Evolutionary conservation across 768 basidiomycete genomes (phyloP).

Genomic region (Cytidiella melzeri): DNA sequence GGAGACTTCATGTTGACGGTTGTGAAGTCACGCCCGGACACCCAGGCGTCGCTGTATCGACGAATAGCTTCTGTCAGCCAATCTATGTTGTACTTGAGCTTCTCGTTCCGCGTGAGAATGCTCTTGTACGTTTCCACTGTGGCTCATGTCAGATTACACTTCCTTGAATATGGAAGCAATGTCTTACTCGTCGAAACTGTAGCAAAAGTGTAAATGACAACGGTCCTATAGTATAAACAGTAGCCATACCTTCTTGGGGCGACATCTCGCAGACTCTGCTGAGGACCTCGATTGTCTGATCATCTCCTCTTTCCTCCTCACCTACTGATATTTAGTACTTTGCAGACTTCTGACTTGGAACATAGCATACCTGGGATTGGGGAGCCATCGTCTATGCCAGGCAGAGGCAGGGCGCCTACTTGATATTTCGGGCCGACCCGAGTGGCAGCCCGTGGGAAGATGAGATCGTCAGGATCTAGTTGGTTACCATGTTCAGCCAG

Average conservation of each 20-base stretch:
- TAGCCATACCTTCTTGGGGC: slow-evolving; percentile 55
- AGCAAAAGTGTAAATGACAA: slow-evolving; percentile 12
- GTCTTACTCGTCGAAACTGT: slow-evolving; percentile 13
- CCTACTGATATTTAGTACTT: slow-evolving; percentile 1
- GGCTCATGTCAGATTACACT: neutral
- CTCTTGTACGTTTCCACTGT: slow-evolving; percentile 51
- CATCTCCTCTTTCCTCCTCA: slow-evolving; percentile 58
- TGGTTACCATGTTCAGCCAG: slow-evolving; percentile 22
- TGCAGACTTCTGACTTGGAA: neutral
- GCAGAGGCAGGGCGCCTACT: slow-evolving; percentile 42
- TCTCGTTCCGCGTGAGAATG: slow-evolving; percentile 45
- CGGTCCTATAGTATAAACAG: slow-evolving; percentile 14
- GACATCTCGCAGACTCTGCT: slow-evolving; percentile 60
- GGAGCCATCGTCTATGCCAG: slow-evolving; percentile 26
- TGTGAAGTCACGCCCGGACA: slow-evolving; percentile 49
- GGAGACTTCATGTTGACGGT: slow-evolving; percentile 59
- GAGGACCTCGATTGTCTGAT: slow-evolving; percentile 67
- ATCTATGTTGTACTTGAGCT: slow-evolving; percentile 60
- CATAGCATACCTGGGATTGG: slow-evolving; percentile 17
- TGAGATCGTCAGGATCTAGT: slow-evolving; percentile 91
- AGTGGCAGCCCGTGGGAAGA: slow-evolving; percentile 90
- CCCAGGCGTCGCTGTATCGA: slow-evolving; percentile 64
- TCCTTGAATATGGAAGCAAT: neutral
- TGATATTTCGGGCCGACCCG: slow-evolving; percentile 89
- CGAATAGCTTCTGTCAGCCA: slow-evolving; percentile 75